phyloP scores from a whole-genome alignment of 2,329 filamentous ascomycete genomes.

The Mariannaea elegans region DNA sequence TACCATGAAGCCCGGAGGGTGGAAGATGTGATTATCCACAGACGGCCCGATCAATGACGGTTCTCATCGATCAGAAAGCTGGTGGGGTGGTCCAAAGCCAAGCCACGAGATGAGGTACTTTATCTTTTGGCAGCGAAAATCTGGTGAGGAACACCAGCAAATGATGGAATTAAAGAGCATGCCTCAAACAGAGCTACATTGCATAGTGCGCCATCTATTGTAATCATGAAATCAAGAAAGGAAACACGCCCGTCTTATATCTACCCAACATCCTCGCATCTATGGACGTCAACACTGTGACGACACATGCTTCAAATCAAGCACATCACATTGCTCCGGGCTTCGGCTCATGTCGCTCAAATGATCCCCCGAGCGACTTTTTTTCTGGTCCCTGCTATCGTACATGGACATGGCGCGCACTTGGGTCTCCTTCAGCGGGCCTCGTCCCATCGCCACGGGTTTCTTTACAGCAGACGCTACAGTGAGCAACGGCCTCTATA shows the following conservation, averaged over 20 bases:
- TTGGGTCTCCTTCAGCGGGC: slow-evolving; percentile 13
- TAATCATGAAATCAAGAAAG: background rate
- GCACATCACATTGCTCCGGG: slow-evolving; percentile 17
- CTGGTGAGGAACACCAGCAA: background rate
- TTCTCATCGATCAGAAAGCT: slow-evolving; percentile 1
- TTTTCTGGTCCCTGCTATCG: slow-evolving; percentile 7
- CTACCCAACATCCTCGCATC: slow-evolving; percentile 1
- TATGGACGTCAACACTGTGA: slow-evolving; percentile 13
- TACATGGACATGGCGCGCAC: slow-evolving; percentile 7
- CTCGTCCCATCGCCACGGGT: slow-evolving; percentile 4
- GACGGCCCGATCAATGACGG: slow-evolving; percentile 19
- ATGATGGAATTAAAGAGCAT: background rate
- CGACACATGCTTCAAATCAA: slow-evolving; percentile 13
- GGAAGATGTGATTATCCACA: slow-evolving; percentile 23
- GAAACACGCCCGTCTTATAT: background rate
- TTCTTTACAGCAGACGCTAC: slow-evolving; percentile 3
- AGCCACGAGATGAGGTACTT: slow-evolving; percentile 24
- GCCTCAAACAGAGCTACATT: background rate
- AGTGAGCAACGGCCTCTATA: slow-evolving; percentile 7
- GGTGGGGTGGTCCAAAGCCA: slow-evolving; percentile 23
- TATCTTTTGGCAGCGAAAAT: slow-evolving; percentile 11
- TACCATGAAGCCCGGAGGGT: slow-evolving; percentile 2
- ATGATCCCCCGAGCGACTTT: slow-evolving; percentile 27
- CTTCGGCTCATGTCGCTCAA: slow-evolving; percentile 25
- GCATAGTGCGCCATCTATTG: background rate